Base-by-base conservation (phyloP, 2,329 filamentous ascomycete genomes). In the Septoria petroselini region DNA sequence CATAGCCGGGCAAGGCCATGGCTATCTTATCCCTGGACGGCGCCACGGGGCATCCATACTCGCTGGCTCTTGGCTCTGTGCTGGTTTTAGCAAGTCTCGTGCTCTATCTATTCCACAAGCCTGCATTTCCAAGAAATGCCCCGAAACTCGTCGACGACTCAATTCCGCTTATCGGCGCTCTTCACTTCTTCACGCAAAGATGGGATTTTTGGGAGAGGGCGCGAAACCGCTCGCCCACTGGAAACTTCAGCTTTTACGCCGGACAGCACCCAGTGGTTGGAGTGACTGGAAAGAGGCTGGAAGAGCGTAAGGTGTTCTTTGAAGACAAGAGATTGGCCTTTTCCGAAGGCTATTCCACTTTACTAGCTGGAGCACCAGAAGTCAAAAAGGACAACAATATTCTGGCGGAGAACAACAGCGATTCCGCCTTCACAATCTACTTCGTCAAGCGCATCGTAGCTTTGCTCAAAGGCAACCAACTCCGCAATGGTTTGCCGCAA, bases 161-260 rank as follows among this genome's bases (percentile, higher is more conserved):
- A 58, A 6, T 70, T 60, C 76, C 76, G 0, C 53, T 79, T 7
- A 49, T 76, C 3, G 76, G 76, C 2, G 66, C 71, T 1, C 48
- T 70, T 19, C 62, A 64, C 0, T 79, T 77, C 66, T 79, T 76
- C 66, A 72, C 71, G 2, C 52, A 66, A 12, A 67, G 76, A 44
- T 70, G 68, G 62, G 69, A 73, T 19, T 79, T 77, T 58, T 70
- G 72, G 45, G 58, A 57, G 14, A 49, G 68, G n/a, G 66, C 67
- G 7, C 56, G 57, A 5, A 55, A 54, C 11, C 53, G 64, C 6
- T 68, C 68, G 0, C 43, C 55, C 4, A 70, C 67, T 1, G 73
- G 74, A 19, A 73, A 73, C 41, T 79, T 77, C 55, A 73, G 69
- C 43, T 79, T 78, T 57, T 73, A 73, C 54, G 71, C 73, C 2